Percentiles rank a stretch among this genome's conserved stretches.
phyloP scores from a whole-genome alignment of 2,329 filamentous ascomycete species.

The Pyricularia sp. region DNA sequence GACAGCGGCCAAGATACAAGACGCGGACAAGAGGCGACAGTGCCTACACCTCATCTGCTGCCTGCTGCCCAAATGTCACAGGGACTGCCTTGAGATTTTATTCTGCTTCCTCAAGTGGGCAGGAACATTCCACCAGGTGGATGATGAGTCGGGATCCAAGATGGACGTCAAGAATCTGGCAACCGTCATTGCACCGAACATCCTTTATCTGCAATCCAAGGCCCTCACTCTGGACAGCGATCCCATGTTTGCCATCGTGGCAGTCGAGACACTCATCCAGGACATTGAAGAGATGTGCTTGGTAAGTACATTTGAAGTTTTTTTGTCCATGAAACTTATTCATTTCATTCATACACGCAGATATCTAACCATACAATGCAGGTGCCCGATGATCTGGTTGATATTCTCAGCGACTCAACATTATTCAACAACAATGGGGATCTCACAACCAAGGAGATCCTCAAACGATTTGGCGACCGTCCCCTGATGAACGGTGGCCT shows the following conservation, averaged over 20 bases:
- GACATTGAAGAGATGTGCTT: constrained; percentile 96
- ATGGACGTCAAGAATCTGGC: constrained; percentile 98
- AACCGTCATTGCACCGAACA: constrained; percentile 94
- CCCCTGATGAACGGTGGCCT: constrained; percentile 31
- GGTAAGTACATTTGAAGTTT: constrained; percentile 49
- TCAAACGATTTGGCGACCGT: constrained; percentile 86
- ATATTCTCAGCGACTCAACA: constrained; percentile 72
- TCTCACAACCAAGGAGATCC: constrained; percentile 92
- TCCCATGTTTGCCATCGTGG: constrained; percentile 87
- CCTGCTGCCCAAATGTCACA: constrained; percentile 81
- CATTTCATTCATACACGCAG: not conserved
- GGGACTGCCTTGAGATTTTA: constrained; percentile 89
- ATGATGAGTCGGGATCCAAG: constrained; percentile 94
- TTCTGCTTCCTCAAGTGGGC: constrained; percentile 98
- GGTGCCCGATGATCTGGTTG: constrained; percentile 89
- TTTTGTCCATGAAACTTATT: constrained; percentile 16
- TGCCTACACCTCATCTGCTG: constrained; percentile 88
- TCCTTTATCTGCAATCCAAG: constrained; percentile 65
- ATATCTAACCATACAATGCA: constrained; percentile 24
- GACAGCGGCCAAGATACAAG: constrained; percentile 76
- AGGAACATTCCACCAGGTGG: constrained; percentile 91
- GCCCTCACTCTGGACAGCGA: constrained; percentile 67
- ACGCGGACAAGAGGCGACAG: constrained; percentile 72
- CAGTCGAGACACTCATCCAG: constrained; percentile 82
- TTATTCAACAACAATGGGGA: constrained; percentile 78